Conservation (phyloP, 768 basidiomycete species). For the Fistulinella prunicolor region DNA sequence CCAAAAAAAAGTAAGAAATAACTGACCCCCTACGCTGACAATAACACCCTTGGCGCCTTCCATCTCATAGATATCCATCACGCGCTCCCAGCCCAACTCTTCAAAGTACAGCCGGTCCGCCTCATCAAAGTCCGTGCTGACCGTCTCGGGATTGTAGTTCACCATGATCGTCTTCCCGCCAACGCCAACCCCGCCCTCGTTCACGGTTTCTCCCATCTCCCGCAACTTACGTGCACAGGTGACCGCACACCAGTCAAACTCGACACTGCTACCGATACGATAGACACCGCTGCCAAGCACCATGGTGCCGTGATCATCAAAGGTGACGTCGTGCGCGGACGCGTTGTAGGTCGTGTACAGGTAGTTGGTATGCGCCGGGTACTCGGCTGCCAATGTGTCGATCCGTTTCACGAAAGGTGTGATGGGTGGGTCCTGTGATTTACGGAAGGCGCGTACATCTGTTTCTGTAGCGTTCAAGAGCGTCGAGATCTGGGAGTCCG, state of each 20-base stretch:
- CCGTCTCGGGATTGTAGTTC: constrained; percentile 99
- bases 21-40: constrained; percentile 92
- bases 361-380: constrained; percentile 98
- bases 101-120: constrained; percentile 99
- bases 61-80: constrained; percentile 99
- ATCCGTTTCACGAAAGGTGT: constrained; percentile 99
- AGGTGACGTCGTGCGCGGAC: constrained; percentile 90
- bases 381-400: constrained; percentile 98
- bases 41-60: constrained; percentile 91
- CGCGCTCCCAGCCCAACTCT: constrained; percentile 94
- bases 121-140: constrained; percentile 99
- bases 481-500: constrained; percentile 88
- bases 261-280: constrained; percentile 96
- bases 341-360: constrained; percentile 99
- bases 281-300: constrained; percentile 98
- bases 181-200: constrained; percentile 14
- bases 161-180: constrained; percentile 92
- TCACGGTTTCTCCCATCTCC: constrained; percentile 60
- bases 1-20: not conserved
- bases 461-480: constrained; percentile 73
- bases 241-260: constrained; percentile 99
- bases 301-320: constrained; percentile 98
- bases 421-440: constrained; percentile 65
- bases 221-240: constrained; percentile 92
- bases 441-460: constrained; percentile 78